Base-by-base conservation (phyloP, 257 asterid species). In the Solanum piurae region DNA sequence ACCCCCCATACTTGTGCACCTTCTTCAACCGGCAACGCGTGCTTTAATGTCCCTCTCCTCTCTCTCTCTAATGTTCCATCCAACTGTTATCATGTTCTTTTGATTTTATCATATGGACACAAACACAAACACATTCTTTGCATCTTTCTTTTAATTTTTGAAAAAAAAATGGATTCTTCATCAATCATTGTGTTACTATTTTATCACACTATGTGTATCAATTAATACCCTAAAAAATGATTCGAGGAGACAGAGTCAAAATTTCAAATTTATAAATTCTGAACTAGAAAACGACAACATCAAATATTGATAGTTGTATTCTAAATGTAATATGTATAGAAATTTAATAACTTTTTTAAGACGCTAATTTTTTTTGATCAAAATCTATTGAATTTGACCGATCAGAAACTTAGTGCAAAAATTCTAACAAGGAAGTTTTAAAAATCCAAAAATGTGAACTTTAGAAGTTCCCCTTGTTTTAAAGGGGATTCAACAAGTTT, bases 11-110 rank as follows among this genome's bases (percentile, higher is more conserved):
- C 34, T 44, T 69, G n/a, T 92, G 92, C 93, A 79, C 91, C 91
- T 85, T 91, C 82, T 62, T 87, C 79, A 85, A 86, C 96, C 96
- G 98, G 98, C 98, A 93, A 93, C 90, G 98, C 98, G 98, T 95
- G 98, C 98, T 87, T 55, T 38, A 71, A 37, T 89, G 92, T 83
- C 90, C 84, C 89, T 88, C 71, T 91, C 79, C 86, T 86, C 82
- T 34, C 66, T 31, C 46, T 55, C 40, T 34, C 72, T 36, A 36
- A 37, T 74, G 52, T 74, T 74, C 31, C 83, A 74, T 71, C 27
- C 71, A 49, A 83, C 10, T 91, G 71, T 46, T 42, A 83, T 90
- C 89, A 49, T 87, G 37, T 68, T 38, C 13, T 74, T 86, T 74
- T 84, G 33, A 64, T 85, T 82, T 85, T 85, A 68, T 68, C 42